Base-by-base conservation (phyloP, 2,329 filamentous ascomycete genomes). In the Chrysoporthe austroafricana region DNA sequence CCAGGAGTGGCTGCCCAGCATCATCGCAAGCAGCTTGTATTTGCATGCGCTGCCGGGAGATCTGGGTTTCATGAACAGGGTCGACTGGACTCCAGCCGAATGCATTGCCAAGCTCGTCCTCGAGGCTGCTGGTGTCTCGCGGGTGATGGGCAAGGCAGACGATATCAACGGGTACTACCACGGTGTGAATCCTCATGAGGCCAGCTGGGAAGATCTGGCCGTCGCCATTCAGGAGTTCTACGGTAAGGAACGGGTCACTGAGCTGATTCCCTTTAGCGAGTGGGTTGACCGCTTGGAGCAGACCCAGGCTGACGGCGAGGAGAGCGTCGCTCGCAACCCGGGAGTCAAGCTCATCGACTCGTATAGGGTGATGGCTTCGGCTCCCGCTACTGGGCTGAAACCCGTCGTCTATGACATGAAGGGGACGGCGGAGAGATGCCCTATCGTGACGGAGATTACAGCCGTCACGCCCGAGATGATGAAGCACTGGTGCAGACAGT, bases 31-130 rank as follows among this genome's bases (percentile, higher is more conserved):
- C 44, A 86, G 83, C 0, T 73, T 82, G 21, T 74, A 81, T 56
- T 73, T 87, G 1, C 78, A 80, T 0, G 76, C 79, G 5, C 71
- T 87, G 5, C 85, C 85, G 0, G 57, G 62, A 0, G 72, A 78
- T 3, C 75, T 87, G 0, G 85, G 83, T 0, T 63, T 70, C 0
- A 75, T 79, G 72, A 73, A 81, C 11, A 72, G 73, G 2, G 77
- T 87, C 0, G 84, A 86, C 72, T 88, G 85, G 85, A 78, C 84
- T 1, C 84, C 85, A 0, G 77, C 84, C 6, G 84, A 83, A 69
- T 66, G 74, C 42, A 78, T 84, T 21, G 79, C 83, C 3, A 72
- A 74, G 0, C 74, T 83, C 4, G 74, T 86, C 58, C 76, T 82
- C 18, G 84, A 86, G 63, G 77, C 84, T 2, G 70, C 74, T 1